A percentile compares a stretch with the other conserved stretches of the same genome.
phyloP scores from a whole-genome alignment of 768 basidiomycete species.

The Mycena galericulata region DNA sequence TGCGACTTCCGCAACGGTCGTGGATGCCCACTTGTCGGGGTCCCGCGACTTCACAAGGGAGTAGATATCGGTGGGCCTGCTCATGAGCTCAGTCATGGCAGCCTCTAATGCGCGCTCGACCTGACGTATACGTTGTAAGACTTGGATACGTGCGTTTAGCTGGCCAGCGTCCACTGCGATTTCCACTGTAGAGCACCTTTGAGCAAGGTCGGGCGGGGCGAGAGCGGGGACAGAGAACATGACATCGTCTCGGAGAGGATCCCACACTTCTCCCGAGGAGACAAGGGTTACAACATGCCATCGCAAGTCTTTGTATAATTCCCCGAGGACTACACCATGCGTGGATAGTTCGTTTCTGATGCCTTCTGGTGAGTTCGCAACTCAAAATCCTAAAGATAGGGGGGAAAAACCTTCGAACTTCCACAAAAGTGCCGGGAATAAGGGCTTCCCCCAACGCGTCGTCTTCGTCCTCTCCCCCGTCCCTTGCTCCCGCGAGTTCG shows the following conservation, averaged over 20 bases:
- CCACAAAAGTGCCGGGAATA: slow-evolving; percentile 63
- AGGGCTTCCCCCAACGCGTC: slow-evolving; percentile 33
- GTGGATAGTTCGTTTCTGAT: slow-evolving; percentile 46
- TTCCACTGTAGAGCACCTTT: slow-evolving; percentile 57
- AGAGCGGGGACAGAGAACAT: slow-evolving; percentile 72
- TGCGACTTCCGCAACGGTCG: slow-evolving; percentile 68
- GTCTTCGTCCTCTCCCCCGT: slow-evolving; percentile 10
- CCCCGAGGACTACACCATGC: slow-evolving; percentile 53
- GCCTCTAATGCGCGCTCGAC: slow-evolving; percentile 63
- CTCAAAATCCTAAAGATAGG: not conserved
- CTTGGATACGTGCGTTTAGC: slow-evolving; percentile 70
- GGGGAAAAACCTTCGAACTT: slow-evolving; percentile 60
- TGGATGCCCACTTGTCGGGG: slow-evolving; percentile 63
- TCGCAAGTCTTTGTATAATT: slow-evolving; percentile 36
- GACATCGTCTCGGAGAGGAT: slow-evolving; percentile 63
- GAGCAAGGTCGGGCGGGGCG: slow-evolving; percentile 56
- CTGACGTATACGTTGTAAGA: slow-evolving; percentile 69
- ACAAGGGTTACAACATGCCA: slow-evolving; percentile 39
- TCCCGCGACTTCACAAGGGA: slow-evolving; percentile 56
- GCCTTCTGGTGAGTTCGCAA: not conserved
- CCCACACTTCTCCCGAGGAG: slow-evolving; percentile 67
- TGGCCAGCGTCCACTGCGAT: slow-evolving; percentile 49
- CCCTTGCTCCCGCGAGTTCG: slow-evolving; percentile 21
- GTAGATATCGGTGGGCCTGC: slow-evolving; percentile 55
- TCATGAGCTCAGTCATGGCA: slow-evolving; percentile 44